Evolutionary conservation across 371 early-diverging fungal species (phyloP), one percentile per base, ranked within the genome.

Genomic region (Lichtheimia corymbifera): DNA sequence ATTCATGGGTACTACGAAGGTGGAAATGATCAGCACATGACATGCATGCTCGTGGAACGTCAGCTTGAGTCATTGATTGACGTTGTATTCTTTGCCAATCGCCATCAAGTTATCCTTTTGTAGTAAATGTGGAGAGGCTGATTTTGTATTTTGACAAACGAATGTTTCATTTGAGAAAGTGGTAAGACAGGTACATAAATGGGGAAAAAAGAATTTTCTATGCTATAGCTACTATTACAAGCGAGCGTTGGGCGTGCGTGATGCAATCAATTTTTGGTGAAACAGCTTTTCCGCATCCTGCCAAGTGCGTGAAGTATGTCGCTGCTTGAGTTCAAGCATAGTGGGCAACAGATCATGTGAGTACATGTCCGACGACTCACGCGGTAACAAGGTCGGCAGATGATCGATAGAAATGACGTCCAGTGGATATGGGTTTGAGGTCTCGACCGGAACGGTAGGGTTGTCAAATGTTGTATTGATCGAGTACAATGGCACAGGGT

Each of bases 361-460:
- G 78, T 95, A 98, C 71, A 86, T 84, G 63, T 95, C 91, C 44
- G 92, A 91, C 7, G 93, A 84, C 76, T 98, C 98, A 57, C 97
- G 85, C 17, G 98, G 97, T 53, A 98, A 75, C 66, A 97, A 83
- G 2, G 95, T 92, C 17, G 98, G 98, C 65, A 98, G 79, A 70
- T 98, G 98, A 71, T 98, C 98, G 67, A 98, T 98, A 7, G 97
- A 91, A 70, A 95, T 87, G 27, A 98, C 91, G 50, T 96, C 92
- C 67, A 97, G 71, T n/a, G 91, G 90, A 50, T 81, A 53, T 14
- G 80, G 72, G 63, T 87, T 90, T 42, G 69, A 74, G 25, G 86
- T 76, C 27, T 73, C 62, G 12, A 96, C 90, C 44, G 73, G 74
- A 27, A 96, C 76, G 24, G 91, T 88, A 28, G 98, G 96, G 53